phyloP scores from a whole-genome alignment of 495 filamentous ascomycete species.

The Penicillium steckii region DNA sequence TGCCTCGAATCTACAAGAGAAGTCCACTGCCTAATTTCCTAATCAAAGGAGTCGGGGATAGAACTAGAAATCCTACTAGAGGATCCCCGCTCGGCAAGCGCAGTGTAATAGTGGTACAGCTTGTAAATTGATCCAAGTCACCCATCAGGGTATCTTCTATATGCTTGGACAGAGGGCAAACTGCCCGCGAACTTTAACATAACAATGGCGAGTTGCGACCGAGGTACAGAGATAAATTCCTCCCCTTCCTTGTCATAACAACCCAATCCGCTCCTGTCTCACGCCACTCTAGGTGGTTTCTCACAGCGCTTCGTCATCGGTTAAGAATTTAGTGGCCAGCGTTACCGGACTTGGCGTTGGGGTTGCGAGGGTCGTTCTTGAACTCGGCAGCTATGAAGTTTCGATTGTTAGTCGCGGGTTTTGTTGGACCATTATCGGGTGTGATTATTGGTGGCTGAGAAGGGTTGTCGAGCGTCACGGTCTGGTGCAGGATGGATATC shows the following conservation, averaged over 20 bases:
- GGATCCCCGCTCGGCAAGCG: neutral
- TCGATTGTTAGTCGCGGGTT: constrained; percentile 20
- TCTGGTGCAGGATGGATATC: too few relatives aligned
- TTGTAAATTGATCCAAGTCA: constrained; percentile 46
- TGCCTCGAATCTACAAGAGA: neutral
- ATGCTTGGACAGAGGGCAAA: constrained; percentile 43
- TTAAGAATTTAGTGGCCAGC: constrained; percentile 38
- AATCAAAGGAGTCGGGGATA: too few relatives aligned
- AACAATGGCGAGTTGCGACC: constrained; percentile 19
- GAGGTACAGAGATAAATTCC: constrained; percentile 21
- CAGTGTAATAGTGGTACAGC: constrained; percentile 38
- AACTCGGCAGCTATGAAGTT: constrained; percentile 71
- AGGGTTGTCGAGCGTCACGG: neutral
- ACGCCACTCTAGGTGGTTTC: constrained; percentile 15
- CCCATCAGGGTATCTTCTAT: constrained; percentile 42
- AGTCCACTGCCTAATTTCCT: too few relatives aligned
- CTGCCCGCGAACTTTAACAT: constrained; percentile 33
- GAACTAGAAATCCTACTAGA: neutral
- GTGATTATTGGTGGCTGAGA: constrained; percentile 7
- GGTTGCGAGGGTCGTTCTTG: constrained; percentile 96
- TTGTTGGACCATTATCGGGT: neutral
- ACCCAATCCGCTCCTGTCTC: constrained; percentile 13
- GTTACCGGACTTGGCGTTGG: constrained; percentile 56
- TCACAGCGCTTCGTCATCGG: constrained; percentile 15
- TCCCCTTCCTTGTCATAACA: constrained; percentile 11